Percentiles rank a stretch among this genome's conserved stretches.
phyloP scores from a whole-genome alignment of 345 rosid species.

The Melaleuca quinquenervia region DNA sequence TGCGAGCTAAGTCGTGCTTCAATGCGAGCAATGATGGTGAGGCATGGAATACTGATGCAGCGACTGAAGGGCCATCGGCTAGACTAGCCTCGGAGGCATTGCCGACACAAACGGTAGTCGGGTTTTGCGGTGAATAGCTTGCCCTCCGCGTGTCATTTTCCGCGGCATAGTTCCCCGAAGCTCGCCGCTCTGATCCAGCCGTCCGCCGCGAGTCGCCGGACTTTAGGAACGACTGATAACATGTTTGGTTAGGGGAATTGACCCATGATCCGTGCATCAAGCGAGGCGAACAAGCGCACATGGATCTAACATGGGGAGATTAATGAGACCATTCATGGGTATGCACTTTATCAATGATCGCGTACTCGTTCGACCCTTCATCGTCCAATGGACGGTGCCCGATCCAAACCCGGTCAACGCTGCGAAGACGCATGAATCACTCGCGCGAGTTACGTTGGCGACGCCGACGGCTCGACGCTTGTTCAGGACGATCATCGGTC shows the following conservation, averaged over 20 bases:
- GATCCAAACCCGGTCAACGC: background rate
- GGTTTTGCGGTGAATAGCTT: background rate
- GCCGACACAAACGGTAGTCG: background rate
- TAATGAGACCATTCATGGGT: background rate
- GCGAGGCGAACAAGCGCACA: background rate
- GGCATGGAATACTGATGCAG: background rate
- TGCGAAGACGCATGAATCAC: background rate
- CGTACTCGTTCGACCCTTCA: background rate
- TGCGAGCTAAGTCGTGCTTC: background rate
- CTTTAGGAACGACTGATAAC: background rate
- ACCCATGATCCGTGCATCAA: background rate
- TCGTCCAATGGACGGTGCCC: background rate
- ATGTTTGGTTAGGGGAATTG: background rate
- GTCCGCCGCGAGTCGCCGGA: background rate
- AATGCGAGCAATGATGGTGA: background rate
- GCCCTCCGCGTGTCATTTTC: background rate
- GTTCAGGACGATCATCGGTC: background rate
- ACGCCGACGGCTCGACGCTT: background rate
- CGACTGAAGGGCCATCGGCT: background rate
- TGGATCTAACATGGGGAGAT: background rate
- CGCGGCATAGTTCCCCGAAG: background rate
- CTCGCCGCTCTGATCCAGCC: background rate
- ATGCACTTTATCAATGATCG: background rate
- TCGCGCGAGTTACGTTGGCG: background rate
- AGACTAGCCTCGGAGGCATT: background rate